Base-by-base conservation (phyloP, 495 filamentous ascomycete genomes). In the Annulohypoxylon nitens region DNA sequence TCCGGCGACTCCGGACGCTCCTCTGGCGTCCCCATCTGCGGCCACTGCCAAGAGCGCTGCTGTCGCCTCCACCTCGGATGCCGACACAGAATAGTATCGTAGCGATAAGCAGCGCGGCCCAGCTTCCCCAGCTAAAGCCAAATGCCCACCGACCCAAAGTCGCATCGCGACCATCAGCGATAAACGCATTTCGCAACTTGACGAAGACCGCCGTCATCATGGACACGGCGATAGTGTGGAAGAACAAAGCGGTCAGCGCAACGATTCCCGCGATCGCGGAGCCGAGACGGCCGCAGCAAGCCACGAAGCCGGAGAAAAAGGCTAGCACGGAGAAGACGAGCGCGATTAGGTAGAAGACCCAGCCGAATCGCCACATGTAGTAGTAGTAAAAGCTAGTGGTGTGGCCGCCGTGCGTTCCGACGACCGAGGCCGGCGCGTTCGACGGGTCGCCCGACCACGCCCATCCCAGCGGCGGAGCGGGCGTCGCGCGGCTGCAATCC, bases 121-220 rank as follows among this genome's bases (percentile, higher is more conserved):
- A 88, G 4, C 93, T 87, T 2, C 90, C 90, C 94, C 94, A 97
- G 81, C 91, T 93, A 82, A 97, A 97, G 30, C 88, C 94, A 73
- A 92, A 95, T 6, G 92, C 90, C 69, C 93, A 93, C 14, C 80
- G 72, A 26, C 94, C 94, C 4, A 97, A 79, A 7, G 73, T 79
- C 23, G 94, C 88, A 39, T 67, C 59, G 50, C 90, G 87, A 73
- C 86, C 87, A 64, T 84, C 86, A 37, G 74, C 64, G 33, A 81
- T 82, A 84, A 97, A 97, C 16, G 81, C 84, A 77, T 94, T 82
- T 73, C 94, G 93, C 74, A 89, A 92, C 78, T 90, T 84, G 64
- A 97, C 93, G 72, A 88, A 95, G 41, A 83, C 86, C 50, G 79
- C 87, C 80, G 86, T 89, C 85, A 89, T 88, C 33, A 89, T 55